A percentile compares a stretch with the other conserved stretches of the same genome.
These are phyloP conservation scores for Keqinozyma sinolaborantium DNA, from an alignment of 1,139 yeast genomes.

Conservation along the genomic window DNA sequence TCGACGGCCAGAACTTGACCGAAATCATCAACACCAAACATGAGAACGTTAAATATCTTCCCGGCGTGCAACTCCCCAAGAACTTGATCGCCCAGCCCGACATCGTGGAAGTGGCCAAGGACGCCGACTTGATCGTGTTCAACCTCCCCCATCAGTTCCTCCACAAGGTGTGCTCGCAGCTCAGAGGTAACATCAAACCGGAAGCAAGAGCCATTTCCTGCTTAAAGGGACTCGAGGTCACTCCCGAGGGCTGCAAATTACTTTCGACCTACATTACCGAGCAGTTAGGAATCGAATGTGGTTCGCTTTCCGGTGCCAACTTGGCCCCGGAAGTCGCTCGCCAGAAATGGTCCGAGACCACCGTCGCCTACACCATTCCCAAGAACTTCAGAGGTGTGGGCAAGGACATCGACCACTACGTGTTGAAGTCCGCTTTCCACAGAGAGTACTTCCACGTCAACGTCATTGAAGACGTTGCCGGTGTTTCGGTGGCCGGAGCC, in stretches of 20 bases:
- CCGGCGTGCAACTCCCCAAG: constrained; percentile 40
- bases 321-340: constrained; percentile 48
- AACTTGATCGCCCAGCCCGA: constrained; percentile 41
- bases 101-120: constrained; percentile 35
- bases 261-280: constrained; percentile 42
- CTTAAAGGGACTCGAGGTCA: constrained; percentile 47
- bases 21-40: constrained; percentile 42
- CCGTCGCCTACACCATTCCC: constrained; percentile 43
- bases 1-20: constrained; percentile 41
- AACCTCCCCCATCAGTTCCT: constrained; percentile 50
- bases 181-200: constrained; percentile 38
- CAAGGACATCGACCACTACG: constrained; percentile 37
- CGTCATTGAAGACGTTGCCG: constrained; percentile 46
- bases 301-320: constrained; percentile 48
- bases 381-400: constrained; percentile 40
- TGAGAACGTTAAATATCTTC: constrained; percentile 45
- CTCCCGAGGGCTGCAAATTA: constrained; percentile 41
- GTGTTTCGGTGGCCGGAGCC: constrained; percentile 50
- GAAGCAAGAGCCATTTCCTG: constrained; percentile 44
- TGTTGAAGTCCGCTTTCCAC: constrained; percentile 44
- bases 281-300: constrained; percentile 41
- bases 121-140: constrained; percentile 44
- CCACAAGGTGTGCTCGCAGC: constrained; percentile 32
- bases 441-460: constrained; percentile 48
- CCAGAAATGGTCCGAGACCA: constrained; percentile 47